A percentile compares a stretch with the other conserved stretches of the same genome.
phyloP scores from a whole-genome alignment of 2,329 filamentous ascomycete genomes.

The Didymella pomorum region DNA sequence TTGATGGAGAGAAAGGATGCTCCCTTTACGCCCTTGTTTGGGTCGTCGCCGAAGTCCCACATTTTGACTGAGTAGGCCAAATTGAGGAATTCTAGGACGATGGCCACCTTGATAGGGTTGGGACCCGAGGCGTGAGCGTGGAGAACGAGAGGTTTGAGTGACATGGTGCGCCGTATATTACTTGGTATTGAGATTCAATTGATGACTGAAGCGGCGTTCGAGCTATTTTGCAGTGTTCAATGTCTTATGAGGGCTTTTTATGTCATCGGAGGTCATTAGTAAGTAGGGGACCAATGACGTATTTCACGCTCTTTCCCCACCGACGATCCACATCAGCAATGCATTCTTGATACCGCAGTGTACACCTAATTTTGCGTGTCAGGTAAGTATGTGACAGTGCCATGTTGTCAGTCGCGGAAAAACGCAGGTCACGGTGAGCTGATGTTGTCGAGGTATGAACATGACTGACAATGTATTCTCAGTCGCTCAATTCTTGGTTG shows the following conservation, averaged over 20 bases:
- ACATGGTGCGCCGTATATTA: neutral
- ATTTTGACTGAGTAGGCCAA: slow-evolving; percentile 52
- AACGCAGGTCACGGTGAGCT: neutral
- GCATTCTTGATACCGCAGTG: neutral
- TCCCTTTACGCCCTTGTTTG: slow-evolving; percentile 25
- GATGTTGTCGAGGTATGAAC: neutral
- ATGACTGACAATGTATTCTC: neutral
- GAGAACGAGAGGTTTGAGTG: slow-evolving; percentile 26
- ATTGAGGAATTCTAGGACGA: slow-evolving; percentile 56
- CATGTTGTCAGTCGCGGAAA: neutral
- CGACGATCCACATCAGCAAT: slow-evolving; percentile 3
- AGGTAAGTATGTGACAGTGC: too few relatives aligned
- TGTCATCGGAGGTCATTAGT: slow-evolving; percentile 9
- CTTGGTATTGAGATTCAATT: neutral
- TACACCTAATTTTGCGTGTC: neutral
- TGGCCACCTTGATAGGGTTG: slow-evolving; percentile 55
- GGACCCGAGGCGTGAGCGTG: slow-evolving; percentile 30
- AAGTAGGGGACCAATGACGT: slow-evolving; percentile 11
- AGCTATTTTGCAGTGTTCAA: neutral
- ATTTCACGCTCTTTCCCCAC: neutral
- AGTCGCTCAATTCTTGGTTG: neutral
- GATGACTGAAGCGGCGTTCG: neutral
- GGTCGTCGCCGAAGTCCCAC: slow-evolving; percentile 53
- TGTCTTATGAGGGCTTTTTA: neutral
- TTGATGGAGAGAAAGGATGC: slow-evolving; percentile 48